These are phyloP conservation scores for Botrytis aclada DNA, from an alignment of 2,329 filamentous ascomycete genomes.

Conservation along the genomic window DNA sequence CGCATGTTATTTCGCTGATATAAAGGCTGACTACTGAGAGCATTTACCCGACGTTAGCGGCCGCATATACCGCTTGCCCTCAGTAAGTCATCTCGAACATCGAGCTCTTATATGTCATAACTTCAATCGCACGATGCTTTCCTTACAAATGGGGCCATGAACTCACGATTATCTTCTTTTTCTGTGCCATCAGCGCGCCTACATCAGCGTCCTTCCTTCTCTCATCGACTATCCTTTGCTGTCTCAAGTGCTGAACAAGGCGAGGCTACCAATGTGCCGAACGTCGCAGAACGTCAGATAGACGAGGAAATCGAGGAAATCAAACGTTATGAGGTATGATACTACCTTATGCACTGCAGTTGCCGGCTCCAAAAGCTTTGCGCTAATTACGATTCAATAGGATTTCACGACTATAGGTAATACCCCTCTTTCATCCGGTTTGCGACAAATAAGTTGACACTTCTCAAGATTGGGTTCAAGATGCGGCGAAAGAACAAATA, in stretches of 20 bases:
- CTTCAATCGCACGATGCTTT: conserved; percentile 2
- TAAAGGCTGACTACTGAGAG: not conserved
- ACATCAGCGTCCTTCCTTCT: conserved; percentile 32
- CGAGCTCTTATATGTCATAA: not conserved
- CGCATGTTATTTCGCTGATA: no score
- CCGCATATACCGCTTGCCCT: not conserved
- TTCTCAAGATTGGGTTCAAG: conserved; percentile 85
- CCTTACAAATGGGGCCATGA: conserved; percentile 34
- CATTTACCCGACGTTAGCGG: not conserved
- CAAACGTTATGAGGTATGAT: conserved; percentile 81
- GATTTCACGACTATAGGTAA: conserved; percentile 93
- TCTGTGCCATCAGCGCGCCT: conserved; percentile 31
- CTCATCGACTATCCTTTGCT: conserved; percentile 59
- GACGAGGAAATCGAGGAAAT: conserved; percentile 97
- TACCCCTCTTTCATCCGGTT: conserved; percentile 7
- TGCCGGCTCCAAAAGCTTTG: not conserved
- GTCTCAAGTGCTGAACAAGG: conserved; percentile 64
- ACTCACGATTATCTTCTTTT: conserved; percentile 38
- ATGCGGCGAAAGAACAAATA: conserved; percentile 85
- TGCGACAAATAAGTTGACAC: conserved; percentile 38
- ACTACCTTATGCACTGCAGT: conserved; percentile 7
- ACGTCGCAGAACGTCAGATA: conserved; percentile 64
- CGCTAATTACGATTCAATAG: conserved; percentile 38
- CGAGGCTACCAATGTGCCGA: conserved; percentile 50
- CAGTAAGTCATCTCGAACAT: conserved; percentile 9